Evolutionary conservation across 768 basidiomycete genomes (phyloP), one percentile per base, ranked within the genome.

Genomic region (Podaxis carcinomalis): DNA sequence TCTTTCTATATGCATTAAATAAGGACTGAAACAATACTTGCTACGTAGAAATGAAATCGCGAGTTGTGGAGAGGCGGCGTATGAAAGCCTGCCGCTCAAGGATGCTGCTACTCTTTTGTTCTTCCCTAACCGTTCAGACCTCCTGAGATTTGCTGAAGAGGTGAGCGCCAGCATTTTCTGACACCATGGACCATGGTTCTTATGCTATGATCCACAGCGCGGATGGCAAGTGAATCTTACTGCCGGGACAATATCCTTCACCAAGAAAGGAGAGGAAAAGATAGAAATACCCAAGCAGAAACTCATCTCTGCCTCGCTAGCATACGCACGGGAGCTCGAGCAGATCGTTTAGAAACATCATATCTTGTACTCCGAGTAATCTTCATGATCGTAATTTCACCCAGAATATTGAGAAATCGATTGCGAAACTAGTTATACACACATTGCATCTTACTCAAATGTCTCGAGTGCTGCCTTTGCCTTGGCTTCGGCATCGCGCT

Each of bases 51-150:
- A 92, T 68, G 96, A 99, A 78, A 99, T 99, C 67, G 96, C 96
- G 13, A 92, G 92, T 67, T 98, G 95, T 68, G 93, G 97, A 73
- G 95, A 98, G 73, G 80, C 88, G 16, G 95, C 96, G 4, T 99
- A 99, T 64, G 87, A 92, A 65, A 93, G 89, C 62, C 78, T 99
- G 40, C 95, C 95, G 0, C 70, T 98, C 56, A 88, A 90, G 66
- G 95, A 97, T 65, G 96, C 95, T 1, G 86, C 89, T 1, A 92
- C 92, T 0, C 79, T 99, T 51, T 77, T 99, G 56, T 99, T 98
- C 84, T 97, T 96, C 78, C 85, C 86, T 23, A 83, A 81, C 46
- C 89, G 87, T 62, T 84, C 86, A 3, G 95, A 97, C 58, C 79
- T 96, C 7, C 73, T 92, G 57, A 80, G 73, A n/a, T 99, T 96